Evolutionary conservation across 805 yeast genomes (phyloP), one percentile per base, ranked within the genome.

Genomic region (Metschnikowia peoriensis): DNA sequence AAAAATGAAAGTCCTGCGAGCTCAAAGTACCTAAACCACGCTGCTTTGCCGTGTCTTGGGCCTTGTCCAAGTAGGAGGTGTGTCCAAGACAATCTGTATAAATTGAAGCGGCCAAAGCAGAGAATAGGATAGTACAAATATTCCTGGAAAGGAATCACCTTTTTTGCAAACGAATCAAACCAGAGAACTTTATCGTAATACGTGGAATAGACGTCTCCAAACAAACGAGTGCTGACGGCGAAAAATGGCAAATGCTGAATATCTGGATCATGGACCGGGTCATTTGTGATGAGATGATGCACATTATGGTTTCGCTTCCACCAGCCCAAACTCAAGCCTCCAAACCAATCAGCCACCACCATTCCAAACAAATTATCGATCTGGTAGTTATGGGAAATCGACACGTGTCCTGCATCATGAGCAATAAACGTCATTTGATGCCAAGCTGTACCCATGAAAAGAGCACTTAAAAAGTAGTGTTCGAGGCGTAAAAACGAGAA

Each of bases 301-400:
- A 90, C 96, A 66, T 90, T 90, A 69, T 90, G 97, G 68, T 88
- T 90, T 48, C 92, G 77, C 61, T 90, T 91, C 97, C 97, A 90
- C 97, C 97, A 90, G 1, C 96, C 96, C 17, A 89, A 65, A 44
- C 96, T 88, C 41, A 90, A 75, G 0, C 97, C 97, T n/a, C 97
- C 97, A 47, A 84, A 69, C 74, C 78, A 90, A 56, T 88, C 83
- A 1, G 96, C 96, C 46, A 90, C 74, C 1, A 82, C 47, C 67
- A 85, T 81, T 1, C 96, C 96, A 52, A 88, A 75, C 16, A 86
- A 65, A 63, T 86, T 90, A 67, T 90, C 97, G 9, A 81, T 44
- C 59, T 84, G 86, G 68, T 86, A 90, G 61, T 87, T 75, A 66
- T 90, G 97, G 0, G 96, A 85, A 47, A 90, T 86, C 1, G 90